Conservation (phyloP, 345 rosid species). For the Linum usitatissimum region DNA sequence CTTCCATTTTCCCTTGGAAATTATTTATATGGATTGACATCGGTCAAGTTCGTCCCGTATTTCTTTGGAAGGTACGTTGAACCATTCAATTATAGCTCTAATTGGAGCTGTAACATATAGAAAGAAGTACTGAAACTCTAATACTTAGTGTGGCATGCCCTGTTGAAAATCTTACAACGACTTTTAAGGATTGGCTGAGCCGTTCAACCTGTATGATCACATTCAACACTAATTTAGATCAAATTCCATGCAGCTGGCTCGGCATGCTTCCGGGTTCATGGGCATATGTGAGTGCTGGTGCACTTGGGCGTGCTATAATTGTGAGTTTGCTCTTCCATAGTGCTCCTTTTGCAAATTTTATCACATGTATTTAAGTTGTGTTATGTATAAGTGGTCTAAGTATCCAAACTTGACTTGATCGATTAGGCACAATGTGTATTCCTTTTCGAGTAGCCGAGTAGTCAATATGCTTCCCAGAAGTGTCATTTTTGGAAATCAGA, state of each 20-base stretch:
- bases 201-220: not conserved
- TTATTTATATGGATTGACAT: slow-evolving; percentile 86
- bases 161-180: too few relatives aligned
- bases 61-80: slow-evolving; percentile 71
- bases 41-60: slow-evolving; percentile 85
- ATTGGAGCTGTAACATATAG: not conserved
- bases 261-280: slow-evolving; percentile 99
- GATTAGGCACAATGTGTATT: not conserved
- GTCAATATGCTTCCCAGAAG: not conserved
- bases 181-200: not conserved
- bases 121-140: not conserved
- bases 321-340: slow-evolving; percentile 32
- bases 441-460: not conserved
- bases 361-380: not conserved
- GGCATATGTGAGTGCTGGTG: slow-evolving; percentile 98
- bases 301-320: slow-evolving; percentile 86
- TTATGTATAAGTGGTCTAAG: not conserved
- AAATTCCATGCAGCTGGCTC: slow-evolving; percentile 61
- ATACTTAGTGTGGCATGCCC: too few relatives aligned
- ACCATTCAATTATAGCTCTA: not conserved
- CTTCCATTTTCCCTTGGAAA: slow-evolving; percentile 96
- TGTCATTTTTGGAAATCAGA: not conserved
- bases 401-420: not conserved
- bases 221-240: slow-evolving; percentile 11
- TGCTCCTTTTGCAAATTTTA: not conserved